Percentiles rank a stretch among this genome's conserved stretches.
phyloP scores from a whole-genome alignment of 2,329 filamentous ascomycete genomes.

The Arthroderma uncinatum region DNA sequence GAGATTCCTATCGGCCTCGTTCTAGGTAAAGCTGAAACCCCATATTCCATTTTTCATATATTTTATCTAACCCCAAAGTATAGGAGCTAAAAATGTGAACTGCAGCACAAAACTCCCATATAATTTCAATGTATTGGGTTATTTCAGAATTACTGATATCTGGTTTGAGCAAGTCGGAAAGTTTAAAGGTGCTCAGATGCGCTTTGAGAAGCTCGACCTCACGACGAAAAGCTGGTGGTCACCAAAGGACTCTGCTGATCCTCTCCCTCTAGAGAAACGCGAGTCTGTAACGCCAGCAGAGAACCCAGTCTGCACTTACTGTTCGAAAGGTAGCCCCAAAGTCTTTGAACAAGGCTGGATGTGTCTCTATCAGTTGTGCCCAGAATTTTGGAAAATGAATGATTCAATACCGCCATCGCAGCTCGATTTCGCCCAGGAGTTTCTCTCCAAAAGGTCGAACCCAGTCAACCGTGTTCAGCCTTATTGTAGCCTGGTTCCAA shows the following conservation, averaged over 20 bases:
- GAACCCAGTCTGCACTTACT: slow-evolving; percentile 30
- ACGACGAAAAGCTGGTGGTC: slow-evolving; percentile 49
- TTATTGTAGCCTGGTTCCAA: slow-evolving; percentile 31
- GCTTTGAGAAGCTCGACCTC: slow-evolving; percentile 54
- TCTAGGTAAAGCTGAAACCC: slow-evolving; percentile 35
- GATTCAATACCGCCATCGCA: slow-evolving; percentile 22
- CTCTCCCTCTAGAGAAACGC: slow-evolving; percentile 22
- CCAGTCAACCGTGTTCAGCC: slow-evolving; percentile 32
- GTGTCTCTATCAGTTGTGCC: slow-evolving; percentile 46
- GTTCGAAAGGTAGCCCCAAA: slow-evolving; percentile 26
- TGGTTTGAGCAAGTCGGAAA: slow-evolving; percentile 50
- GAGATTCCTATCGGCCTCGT: slow-evolving; percentile 46
- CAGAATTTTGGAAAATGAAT: slow-evolving; percentile 44
- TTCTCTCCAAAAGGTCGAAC: slow-evolving; percentile 44
- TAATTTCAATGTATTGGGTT: slow-evolving; percentile 55
- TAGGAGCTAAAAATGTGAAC: slow-evolving; percentile 43
- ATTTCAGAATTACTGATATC: slow-evolving; percentile 56
- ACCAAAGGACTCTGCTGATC: slow-evolving; percentile 23
- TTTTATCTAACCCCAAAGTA: slow-evolving; percentile 19
- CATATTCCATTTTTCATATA: background rate
- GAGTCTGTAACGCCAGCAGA: slow-evolving; percentile 21
- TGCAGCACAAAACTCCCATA: slow-evolving; percentile 44
- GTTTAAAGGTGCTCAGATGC: slow-evolving; percentile 43
- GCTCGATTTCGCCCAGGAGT: slow-evolving; percentile 44
- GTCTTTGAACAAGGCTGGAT: slow-evolving; percentile 44